Conservation (phyloP, 2,329 filamentous ascomycete genomes). For the Chaetothyriales sp. region DNA sequence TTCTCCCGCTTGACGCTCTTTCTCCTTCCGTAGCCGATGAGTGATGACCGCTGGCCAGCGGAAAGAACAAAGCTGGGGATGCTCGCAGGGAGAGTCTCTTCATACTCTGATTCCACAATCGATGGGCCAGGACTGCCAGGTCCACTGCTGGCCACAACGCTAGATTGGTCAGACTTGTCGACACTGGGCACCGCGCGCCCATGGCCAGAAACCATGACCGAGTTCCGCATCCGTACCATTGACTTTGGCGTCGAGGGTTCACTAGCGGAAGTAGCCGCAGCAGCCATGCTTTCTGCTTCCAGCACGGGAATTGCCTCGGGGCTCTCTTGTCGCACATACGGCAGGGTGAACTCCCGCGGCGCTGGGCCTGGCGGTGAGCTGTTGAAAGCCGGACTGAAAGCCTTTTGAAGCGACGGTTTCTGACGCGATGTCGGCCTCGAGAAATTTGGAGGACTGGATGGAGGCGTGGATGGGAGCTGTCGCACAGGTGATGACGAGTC, state of each 20-base stretch:
- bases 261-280: conserved; percentile 41
- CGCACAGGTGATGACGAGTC: conserved; percentile 9
- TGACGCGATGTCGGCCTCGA: conserved; percentile 17
- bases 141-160: conserved; percentile 7
- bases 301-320: conserved; percentile 39
- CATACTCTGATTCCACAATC: conserved; percentile 12
- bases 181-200: conserved; percentile 17
- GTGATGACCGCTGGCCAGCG: conserved; percentile 27
- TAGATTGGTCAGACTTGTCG: conserved; percentile 14
- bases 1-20: conserved; percentile 11
- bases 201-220: conserved; percentile 7
- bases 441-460: conserved; percentile 19
- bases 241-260: conserved; percentile 35
- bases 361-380: background rate
- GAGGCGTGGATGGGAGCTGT: conserved; percentile 13
- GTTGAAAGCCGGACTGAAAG: conserved; percentile 3
- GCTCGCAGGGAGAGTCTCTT: conserved; percentile 12
- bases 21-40: conserved; percentile 19
- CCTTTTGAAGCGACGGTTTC: conserved; percentile 4
- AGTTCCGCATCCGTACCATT: conserved; percentile 23
- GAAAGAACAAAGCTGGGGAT: conserved; percentile 32
- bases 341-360: conserved; percentile 43
- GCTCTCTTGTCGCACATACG: conserved; percentile 42
- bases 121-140: conserved; percentile 18
- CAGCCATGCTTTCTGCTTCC: conserved; percentile 41